Base-by-base conservation (phyloP, 176 grass and related monocot genomes). In the Saccharum officinarum region DNA sequence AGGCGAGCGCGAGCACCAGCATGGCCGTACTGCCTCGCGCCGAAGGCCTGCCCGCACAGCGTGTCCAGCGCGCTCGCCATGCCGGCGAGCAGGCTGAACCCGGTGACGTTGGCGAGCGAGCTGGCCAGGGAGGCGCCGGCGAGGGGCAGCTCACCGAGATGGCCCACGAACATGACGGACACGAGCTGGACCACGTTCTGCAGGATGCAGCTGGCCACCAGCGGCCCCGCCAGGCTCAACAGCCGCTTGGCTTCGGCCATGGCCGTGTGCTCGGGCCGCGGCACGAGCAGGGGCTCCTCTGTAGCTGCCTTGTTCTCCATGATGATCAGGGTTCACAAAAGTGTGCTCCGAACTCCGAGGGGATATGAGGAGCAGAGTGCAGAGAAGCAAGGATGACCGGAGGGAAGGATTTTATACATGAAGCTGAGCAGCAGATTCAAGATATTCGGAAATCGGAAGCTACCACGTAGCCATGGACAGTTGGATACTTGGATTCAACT, bases 31-130 rank as follows among this genome's bases (percentile, higher is more conserved):
- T 87, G 81, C 45, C 85, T 76, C 2, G 89, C 89, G 1, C 89
- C 89, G 17, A 91, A 86, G 10, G 89, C 89, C 77, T 91, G 89
- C 8, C 89, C 89, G 71, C 89, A 91, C 50, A 91, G 81, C 66
- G 85, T 91, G 76, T 87, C 85, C 76, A 91, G 64, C 26, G 85
- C 89, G 67, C 89, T 87, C 0, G 81, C 89, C 89, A 93, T 88
- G 68, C 88, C 92, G 6, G 2, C 8, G 28, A 75, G 73, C 8
- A 75, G 28, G 46, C 73, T 75, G 73, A 75, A 75, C 9, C 73
- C 73, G 28, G 73, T 75, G 46, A 75, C 73, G 28, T 75, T 75
- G 73, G 73, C 73, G 46, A 75, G 8, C 16, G 73, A 75, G 28
- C 28, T 22, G 28, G 73, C 73, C 5, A 54, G 46, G 46, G 73